Percentiles rank a stretch among this genome's conserved stretches.
These are phyloP conservation scores for Onygenales sp. DNA, from an alignment of 2,329 filamentous ascomycete genomes.

Conservation along the genomic window DNA sequence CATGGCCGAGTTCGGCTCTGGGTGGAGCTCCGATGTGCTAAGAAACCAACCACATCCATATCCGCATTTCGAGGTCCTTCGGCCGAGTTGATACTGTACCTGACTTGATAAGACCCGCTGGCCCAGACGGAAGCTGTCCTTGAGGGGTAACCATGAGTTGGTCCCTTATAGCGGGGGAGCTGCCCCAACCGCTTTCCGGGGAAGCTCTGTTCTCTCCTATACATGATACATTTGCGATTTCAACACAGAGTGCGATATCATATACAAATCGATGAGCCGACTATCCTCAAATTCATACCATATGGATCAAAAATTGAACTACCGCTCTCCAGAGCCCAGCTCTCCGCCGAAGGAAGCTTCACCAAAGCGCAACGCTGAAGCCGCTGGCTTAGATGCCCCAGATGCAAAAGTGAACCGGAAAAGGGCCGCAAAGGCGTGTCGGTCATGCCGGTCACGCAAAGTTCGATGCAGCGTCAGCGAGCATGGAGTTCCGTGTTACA, in stretches of 20 bases:
- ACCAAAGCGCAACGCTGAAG: slow-evolving; percentile 7
- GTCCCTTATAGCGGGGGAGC: no score
- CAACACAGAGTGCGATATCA: background rate
- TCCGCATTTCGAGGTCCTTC: background rate
- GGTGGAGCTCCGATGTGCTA: background rate
- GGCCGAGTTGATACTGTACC: background rate
- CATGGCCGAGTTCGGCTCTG: background rate
- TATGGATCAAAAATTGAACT: background rate
- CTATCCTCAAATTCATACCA: background rate
- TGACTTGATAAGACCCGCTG: no score
- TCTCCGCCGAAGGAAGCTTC: background rate
- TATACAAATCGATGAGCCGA: background rate
- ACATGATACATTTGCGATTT: background rate
- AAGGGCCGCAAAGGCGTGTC: slow-evolving; percentile 40
- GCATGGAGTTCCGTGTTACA: slow-evolving; percentile 27
- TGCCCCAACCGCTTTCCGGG: background rate
- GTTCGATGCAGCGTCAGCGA: slow-evolving; percentile 43
- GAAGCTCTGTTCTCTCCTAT: background rate
- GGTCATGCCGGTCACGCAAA: slow-evolving; percentile 41
- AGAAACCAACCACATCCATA: background rate
- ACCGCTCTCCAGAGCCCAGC: slow-evolving; percentile 2
- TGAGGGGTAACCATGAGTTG: no score
- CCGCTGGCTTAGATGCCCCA: slow-evolving; percentile 3
- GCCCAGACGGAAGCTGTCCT: no score
- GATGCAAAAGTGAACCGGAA: slow-evolving; percentile 45